These are phyloP conservation scores for Collybia sordida DNA, from an alignment of 768 basidiomycete species.

Conservation along the genomic window DNA sequence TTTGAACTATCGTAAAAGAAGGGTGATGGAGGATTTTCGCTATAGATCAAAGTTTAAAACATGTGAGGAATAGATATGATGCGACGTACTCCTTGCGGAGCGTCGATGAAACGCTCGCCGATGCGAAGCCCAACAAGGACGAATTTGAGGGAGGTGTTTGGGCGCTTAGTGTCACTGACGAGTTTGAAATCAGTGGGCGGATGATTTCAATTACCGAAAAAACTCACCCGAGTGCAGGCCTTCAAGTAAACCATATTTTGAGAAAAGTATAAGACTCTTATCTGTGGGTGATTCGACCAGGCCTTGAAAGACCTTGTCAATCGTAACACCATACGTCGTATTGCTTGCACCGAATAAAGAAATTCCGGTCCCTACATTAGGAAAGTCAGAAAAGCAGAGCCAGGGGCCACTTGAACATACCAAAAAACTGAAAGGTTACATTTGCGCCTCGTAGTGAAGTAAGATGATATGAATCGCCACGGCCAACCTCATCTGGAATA, in stretches of 20 bases:
- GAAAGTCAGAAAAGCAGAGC: not conserved
- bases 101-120: conserved; percentile 8
- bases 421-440: conserved; percentile 16
- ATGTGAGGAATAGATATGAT: too few species aligned
- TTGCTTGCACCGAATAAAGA: conserved; percentile 10
- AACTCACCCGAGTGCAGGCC: conserved; percentile 9
- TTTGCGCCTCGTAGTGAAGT: conserved; percentile 11
- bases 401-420: conserved; percentile 1
- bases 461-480: conserved; percentile 14
- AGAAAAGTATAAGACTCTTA: conserved; percentile 10
- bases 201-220: not conserved
- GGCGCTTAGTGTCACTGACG: conserved; percentile 13
- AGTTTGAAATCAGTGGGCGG: not conserved
- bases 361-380: conserved; percentile 11
- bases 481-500: conserved; percentile 7
- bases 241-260: conserved; percentile 10
- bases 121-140: conserved; percentile 10
- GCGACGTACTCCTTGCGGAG: conserved; percentile 10
- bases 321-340: conserved; percentile 13
- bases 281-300: not conserved
- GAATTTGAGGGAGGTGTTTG: conserved; percentile 5
- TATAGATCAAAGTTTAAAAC: not conserved
- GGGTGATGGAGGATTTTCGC: conserved; percentile 15
- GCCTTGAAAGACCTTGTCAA: conserved; percentile 10
- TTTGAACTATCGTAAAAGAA: conserved; percentile 13